Base-by-base conservation (phyloP, 352 stramenopile genomes). In the Phytophthora uliginosa region DNA sequence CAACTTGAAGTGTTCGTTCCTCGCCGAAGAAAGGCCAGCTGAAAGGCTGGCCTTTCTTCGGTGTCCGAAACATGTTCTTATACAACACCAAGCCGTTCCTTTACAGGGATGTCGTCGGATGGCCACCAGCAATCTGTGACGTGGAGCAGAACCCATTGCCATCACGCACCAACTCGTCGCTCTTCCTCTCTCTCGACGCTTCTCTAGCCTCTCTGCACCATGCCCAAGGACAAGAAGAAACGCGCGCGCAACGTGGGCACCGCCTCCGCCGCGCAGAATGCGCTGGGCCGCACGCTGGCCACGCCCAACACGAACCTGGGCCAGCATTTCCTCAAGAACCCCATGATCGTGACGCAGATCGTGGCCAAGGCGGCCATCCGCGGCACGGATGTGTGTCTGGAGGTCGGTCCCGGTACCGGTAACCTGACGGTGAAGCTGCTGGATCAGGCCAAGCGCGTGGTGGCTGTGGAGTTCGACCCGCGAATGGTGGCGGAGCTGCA, bases 251-350 rank as follows among this genome's bases (percentile, higher is more conserved):
- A 84, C 65, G 82, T 87, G 42, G 82, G 77, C 66, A 92, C 90
- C 54, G 83, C 83, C 12, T 78, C 86, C 1, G 88, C 87, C 2
- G 77, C 90, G 69, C 90, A 97, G 69, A 95, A 97, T 65, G 84
- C 82, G 50, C 82, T 94, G 24, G 90, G 90, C 1, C 89, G 91
- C 50, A 99, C 97, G 70, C 83, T 99, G n/a, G 95, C 98, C 71
- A 95, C 96, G 62, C 94, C 97, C 70, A 99, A 99, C 83, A 99
- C 96, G 28, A 97, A 92, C 18, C 82, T 99, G 31, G 98, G 98
- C 34, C 98, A 99, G 92, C 97, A 99, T 84, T 99, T 99, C 72
- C 89, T 99, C 50, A 99, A 99, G 78, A 99, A 99, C 83, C 96
- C 97, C 48, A 98, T 97, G 73, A 98, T 99, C 57, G 97, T 99